These are phyloP conservation scores for Typha latifolia DNA, from an alignment of 176 grass and related monocot species.

Conservation along the genomic window DNA sequence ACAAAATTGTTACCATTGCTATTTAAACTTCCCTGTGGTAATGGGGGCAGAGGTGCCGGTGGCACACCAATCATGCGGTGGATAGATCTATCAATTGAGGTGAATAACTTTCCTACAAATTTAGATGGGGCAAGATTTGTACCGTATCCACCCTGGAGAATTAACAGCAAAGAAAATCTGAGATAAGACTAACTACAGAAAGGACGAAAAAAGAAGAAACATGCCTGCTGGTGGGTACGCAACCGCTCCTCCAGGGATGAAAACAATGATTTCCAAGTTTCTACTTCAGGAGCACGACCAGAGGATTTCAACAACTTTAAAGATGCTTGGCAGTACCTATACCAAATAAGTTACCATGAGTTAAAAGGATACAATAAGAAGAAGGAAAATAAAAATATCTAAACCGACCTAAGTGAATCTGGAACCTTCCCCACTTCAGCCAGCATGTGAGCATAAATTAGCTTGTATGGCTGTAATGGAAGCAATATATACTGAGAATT, in stretches of 20 bases:
- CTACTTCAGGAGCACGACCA: constrained; percentile 74
- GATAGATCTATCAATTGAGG: constrained; percentile 71
- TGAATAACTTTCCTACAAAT: constrained; percentile 85
- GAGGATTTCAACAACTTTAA: constrained; percentile 80
- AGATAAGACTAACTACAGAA: constrained; percentile 8
- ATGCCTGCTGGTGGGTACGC: constrained; percentile 88
- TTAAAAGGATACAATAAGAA: constrained; percentile 9
- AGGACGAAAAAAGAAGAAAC: too few relatives aligned
- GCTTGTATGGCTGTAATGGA: constrained; percentile 92
- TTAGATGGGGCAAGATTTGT: constrained; percentile 72
- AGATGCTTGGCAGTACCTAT: constrained; percentile 94
- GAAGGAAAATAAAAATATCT: not conserved
- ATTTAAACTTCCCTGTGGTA: constrained; percentile 43
- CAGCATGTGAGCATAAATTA: constrained; percentile 97
- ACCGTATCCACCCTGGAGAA: constrained; percentile 66
- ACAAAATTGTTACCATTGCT: constrained; percentile 40
- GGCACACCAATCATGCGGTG: constrained; percentile 88
- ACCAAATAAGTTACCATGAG: constrained; percentile 10
- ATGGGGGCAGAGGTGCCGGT: constrained; percentile 49
- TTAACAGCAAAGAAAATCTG: constrained; percentile 2
- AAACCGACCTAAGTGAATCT: constrained; percentile 71
- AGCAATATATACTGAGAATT: constrained; percentile 95
- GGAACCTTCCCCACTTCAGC: constrained; percentile 77
- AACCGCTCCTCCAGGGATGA: constrained; percentile 82
- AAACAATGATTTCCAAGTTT: constrained; percentile 77